These are phyloP conservation scores for Eremomyces bilateralis DNA, from an alignment of 495 filamentous ascomycete genomes.

Conservation along the genomic window DNA sequence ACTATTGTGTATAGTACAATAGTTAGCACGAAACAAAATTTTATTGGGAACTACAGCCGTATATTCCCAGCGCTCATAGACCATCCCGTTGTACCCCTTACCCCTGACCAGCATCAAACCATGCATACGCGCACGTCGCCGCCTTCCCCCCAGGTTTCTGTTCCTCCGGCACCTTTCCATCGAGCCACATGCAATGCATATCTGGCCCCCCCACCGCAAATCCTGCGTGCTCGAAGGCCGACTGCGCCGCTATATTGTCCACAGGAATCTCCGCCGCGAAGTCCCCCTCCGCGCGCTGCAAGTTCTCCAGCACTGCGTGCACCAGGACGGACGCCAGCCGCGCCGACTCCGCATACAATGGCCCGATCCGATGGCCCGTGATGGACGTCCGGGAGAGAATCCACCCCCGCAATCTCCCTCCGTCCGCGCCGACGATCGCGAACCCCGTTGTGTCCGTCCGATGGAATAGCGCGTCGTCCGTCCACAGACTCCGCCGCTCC, in stretches of 20 bases:
- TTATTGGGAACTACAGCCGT: too few species aligned
- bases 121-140: conserved; percentile 6
- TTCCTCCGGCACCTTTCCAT: conserved; percentile 6
- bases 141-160: conserved; percentile 7
- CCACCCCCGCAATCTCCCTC: conserved; percentile 3
- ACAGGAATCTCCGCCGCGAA: conserved; percentile 8
- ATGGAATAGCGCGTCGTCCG: conserved; percentile 7
- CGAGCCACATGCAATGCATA: conserved; percentile 11
- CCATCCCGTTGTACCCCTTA: too few species aligned
- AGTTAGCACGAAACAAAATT: too few species aligned
- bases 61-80: too few species aligned
- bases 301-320: conserved; percentile 5
- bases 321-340: conserved; percentile 3
- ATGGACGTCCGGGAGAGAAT: conserved; percentile 8
- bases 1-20: too few species aligned
- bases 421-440: conserved; percentile 2
- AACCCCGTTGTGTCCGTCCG: conserved; percentile 7
- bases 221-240: conserved; percentile 8
- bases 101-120: conserved; percentile 8
- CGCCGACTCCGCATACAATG: conserved; percentile 7
- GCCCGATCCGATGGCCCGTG: conserved; percentile 9
- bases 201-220: conserved; percentile 6
- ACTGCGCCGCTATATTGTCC: conserved; percentile 2
- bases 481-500: conserved; percentile 5
- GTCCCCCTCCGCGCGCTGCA: conserved; percentile 1